Base-by-base conservation (phyloP, 2,329 filamentous ascomycete species). In the Lojkania enalia region DNA sequence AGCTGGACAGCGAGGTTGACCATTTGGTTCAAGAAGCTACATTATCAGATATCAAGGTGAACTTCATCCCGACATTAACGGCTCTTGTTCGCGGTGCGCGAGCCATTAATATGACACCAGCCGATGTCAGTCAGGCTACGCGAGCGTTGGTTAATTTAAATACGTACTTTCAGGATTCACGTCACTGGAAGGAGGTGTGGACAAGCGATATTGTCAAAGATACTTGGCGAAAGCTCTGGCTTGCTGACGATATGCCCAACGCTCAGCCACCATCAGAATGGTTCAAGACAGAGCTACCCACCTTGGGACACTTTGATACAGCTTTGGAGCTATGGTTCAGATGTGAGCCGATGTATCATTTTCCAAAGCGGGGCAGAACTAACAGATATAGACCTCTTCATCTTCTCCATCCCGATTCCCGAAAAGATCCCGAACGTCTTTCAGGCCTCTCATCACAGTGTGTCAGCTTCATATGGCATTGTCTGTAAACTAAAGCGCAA, bases 371-470 rank as follows among this genome's bases (percentile, higher is more conserved):
- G 20, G 13, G 20, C 21, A 13, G 25, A 20, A 42, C 51, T 62
- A n/a, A 63, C 44, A 11, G 48, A 46, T n/a, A 7, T 29, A 65
- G 64, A 70, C 51, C 61, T 77, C 27, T 77, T 82, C 66, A 79
- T 82, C 46, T 82, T 81, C 62, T 80, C 78, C 0, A 77, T 82
- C 16, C 77, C 75, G 1, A 76, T 81, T 4, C 79, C 79, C 0
- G 77, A 80, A 35, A 74, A 77, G 47, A 75, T 79, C 19, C 81
- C 81, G 0, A 74, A 73, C n/a, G 78, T 84, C 3, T 84, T 83
- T 60, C 81, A 84, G 61, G 80, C 80, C 20, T 83, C 81, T 2
- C 81, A 84, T 55, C 81, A 84, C 64, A 80, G 78, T 47, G 79
- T 82, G 31, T 79, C 79, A 42, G 80, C 79, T 4, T 77, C 81